Base-by-base conservation (phyloP, 108 stramenopile genomes). In the Tribonema minus region DNA sequence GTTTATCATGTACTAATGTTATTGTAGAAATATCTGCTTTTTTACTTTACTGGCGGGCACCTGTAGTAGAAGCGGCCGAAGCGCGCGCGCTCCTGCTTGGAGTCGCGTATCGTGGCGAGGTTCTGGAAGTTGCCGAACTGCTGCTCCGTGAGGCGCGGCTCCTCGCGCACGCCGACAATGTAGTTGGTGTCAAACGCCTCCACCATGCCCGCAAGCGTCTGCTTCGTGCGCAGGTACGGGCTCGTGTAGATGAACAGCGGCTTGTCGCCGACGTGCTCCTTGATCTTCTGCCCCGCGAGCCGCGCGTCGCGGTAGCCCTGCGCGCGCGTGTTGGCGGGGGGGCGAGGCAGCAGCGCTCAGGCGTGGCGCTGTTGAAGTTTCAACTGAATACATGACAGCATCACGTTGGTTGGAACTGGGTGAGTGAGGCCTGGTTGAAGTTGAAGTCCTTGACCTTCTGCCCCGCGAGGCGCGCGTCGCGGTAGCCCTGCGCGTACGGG, bases 51-150 rank as follows among this genome's bases (percentile, higher is more conserved):
- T n/a, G n/a, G n/a, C n/a, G n/a, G n/a, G 9, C 2, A 84, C 70
- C 84, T 67, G 74, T 82, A 84, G 76, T 84, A 84, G 76, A 84
- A 84, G 20, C 84, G 76, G 5, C 84, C 84, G 58, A 84, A 84
- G 41, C 76, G 67, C 7, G 81, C 74, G 25, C 84, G 73, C 58
- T 82, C 81, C 38, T 81, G 67, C 70, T 82, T 82, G 1, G 82
- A 76, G 29, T 76, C 36, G 28, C 75, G 73, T 3, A 82, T 77
- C 23, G 54, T 76, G n/a, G 64, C 40, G 28, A 76, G 33, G 73
- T 82, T 82, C 54, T 84, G 84, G 82, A 84, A 84, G 33, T 84
- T 84, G 36, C 84, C 84, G 54, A 84, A 84, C 76, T 84, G 84
- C 54, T 83, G 82, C 75, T 83, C 84, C n/a, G 84, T 84, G 28